A percentile compares a stretch with the other conserved stretches of the same genome.
Evolutionary conservation across 2,329 filamentous ascomycete species (phyloP).

Genomic region (Paracamarosporium sp.): DNA sequence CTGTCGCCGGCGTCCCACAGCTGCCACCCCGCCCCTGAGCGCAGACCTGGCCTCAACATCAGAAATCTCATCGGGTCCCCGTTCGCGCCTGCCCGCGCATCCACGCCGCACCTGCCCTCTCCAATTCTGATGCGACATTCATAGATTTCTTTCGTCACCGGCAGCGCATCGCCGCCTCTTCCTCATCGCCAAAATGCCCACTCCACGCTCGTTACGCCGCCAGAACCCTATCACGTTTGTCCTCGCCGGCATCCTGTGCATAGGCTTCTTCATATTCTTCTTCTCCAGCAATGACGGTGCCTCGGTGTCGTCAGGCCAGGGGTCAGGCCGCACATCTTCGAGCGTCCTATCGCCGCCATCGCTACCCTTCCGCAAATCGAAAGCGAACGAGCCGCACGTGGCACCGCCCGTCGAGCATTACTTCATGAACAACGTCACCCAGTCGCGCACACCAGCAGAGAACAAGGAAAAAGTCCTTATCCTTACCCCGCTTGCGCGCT

Average conservation of each 20-base stretch:
- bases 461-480: constrained; percentile 89
- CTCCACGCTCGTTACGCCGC: constrained; percentile 75
- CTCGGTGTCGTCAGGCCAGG: constrained; percentile 55
- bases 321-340: constrained; percentile 64
- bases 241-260: constrained; percentile 73
- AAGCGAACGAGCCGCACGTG: constrained; percentile 60
- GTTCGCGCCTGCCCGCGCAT: constrained; percentile 25
- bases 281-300: constrained; percentile 68
- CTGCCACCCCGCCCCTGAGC: neutral
- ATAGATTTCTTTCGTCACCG: constrained; percentile 34
- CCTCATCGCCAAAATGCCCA: constrained; percentile 56
- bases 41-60: constrained; percentile 27
- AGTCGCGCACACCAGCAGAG: constrained; percentile 74
- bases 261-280: constrained; percentile 65
- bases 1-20: neutral
- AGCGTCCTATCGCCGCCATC: constrained; percentile 77
- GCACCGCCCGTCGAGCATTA: constrained; percentile 91
- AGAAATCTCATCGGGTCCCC: constrained; percentile 32
- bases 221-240: constrained; percentile 78
- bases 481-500: constrained; percentile 89
- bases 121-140: constrained; percentile 40
- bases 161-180: constrained; percentile 40
- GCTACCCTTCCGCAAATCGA: constrained; percentile 73
- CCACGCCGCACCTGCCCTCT: constrained; percentile 11
- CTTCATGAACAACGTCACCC: constrained; percentile 93